Percentiles rank a stretch among this genome's conserved stretches.
Evolutionary conservation across 2,329 filamentous ascomycete species (phyloP).

Genomic region (Aspergillus fumigatus): DNA sequence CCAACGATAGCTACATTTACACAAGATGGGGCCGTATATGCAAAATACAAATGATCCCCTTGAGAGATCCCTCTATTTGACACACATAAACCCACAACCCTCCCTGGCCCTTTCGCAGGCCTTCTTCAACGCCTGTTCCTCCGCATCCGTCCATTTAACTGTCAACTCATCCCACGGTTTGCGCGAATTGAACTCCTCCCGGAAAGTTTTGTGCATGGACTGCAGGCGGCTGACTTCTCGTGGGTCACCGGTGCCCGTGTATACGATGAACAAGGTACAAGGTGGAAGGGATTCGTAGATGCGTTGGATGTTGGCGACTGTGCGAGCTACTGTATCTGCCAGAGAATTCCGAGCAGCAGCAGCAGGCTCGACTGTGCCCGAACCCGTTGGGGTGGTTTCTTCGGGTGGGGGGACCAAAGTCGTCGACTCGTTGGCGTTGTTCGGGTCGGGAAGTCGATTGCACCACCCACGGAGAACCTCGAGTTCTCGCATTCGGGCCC

Average conservation of each 20-base stretch:
- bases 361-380: slow-evolving; percentile 6
- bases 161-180: slow-evolving; percentile 59
- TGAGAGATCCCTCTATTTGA: slow-evolving; percentile 42
- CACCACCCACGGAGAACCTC: slow-evolving; percentile 59
- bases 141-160: slow-evolving; percentile 61
- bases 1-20: not conserved
- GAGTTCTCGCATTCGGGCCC: slow-evolving; percentile 59
- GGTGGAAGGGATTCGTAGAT: slow-evolving; percentile 55
- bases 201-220: slow-evolving; percentile 51
- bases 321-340: slow-evolving; percentile 45
- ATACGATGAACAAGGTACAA: slow-evolving; percentile 59
- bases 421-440: slow-evolving; percentile 39
- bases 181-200: slow-evolving; percentile 54
- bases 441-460: slow-evolving; percentile 45
- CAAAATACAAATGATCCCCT: not conserved
- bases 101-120: slow-evolving; percentile 54
- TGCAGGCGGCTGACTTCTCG: slow-evolving; percentile 54
- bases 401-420: slow-evolving; percentile 22
- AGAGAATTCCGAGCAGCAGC: slow-evolving; percentile 29
- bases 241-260: slow-evolving; percentile 61
- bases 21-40: not conserved
- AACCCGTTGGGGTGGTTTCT: slow-evolving; percentile 17
- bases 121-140: slow-evolving; percentile 55
- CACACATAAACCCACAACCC: slow-evolving; percentile 55
- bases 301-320: slow-evolving; percentile 47